phyloP scores from a whole-genome alignment of 2,329 filamentous ascomycete genomes.

The Penicillium sp. region DNA sequence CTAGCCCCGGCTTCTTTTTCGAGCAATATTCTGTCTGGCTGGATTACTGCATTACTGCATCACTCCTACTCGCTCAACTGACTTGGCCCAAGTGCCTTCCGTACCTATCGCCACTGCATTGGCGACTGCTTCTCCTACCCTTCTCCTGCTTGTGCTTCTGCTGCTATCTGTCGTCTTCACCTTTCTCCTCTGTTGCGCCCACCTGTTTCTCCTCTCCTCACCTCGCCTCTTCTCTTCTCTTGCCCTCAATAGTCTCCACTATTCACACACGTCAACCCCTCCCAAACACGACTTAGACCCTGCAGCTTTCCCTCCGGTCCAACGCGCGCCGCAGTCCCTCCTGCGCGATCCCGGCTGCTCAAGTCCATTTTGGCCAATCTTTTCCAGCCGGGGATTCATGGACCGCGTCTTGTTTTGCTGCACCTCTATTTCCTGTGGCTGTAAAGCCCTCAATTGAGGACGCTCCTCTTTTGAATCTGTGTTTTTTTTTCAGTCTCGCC shows the following conservation, averaged over 20 bases:
- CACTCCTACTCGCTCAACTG: background rate
- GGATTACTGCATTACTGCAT: slow-evolving; percentile 2
- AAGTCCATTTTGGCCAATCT: slow-evolving; percentile 26
- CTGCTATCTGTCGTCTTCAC: background rate
- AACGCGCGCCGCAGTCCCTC: slow-evolving; percentile 25
- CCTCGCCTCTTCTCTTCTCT: slow-evolving; percentile 18
- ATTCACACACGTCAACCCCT: slow-evolving; percentile 18
- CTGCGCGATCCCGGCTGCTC: slow-evolving; percentile 33
- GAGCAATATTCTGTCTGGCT: background rate
- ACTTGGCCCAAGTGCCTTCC: background rate
- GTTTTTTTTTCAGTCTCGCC: slow-evolving; percentile 23
- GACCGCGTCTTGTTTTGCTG: slow-evolving; percentile 26
- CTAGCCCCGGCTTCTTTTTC: background rate
- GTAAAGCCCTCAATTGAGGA: slow-evolving; percentile 14
- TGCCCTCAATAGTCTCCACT: slow-evolving; percentile 1
- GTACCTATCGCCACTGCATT: slow-evolving; percentile 1
- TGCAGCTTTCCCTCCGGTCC: slow-evolving; percentile 37
- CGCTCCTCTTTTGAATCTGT: slow-evolving; percentile 25
- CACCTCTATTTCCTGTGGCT: slow-evolving; percentile 28
- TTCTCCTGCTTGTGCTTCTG: background rate
- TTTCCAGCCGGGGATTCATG: slow-evolving; percentile 26
- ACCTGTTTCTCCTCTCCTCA: slow-evolving; percentile 1
- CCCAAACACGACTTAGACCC: slow-evolving; percentile 30
- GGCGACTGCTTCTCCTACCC: background rate
- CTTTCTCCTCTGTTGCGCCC: background rate